Evolutionary conservation across 257 asterid genomes (phyloP).

Genomic region (Solanum pimpinellifolium): DNA sequence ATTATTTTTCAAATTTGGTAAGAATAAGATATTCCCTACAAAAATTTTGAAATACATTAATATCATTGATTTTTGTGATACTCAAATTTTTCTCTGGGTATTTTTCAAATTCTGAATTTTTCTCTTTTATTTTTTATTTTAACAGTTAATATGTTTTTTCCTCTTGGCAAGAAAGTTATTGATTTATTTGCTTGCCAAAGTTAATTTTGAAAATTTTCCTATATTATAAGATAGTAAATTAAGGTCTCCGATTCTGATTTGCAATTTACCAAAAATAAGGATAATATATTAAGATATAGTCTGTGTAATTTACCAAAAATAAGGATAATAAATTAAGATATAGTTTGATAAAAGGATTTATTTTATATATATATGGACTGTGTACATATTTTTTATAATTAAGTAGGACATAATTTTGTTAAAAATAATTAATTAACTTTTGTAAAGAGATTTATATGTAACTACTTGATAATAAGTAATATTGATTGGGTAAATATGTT

Average conservation of each 20-base stretch:
- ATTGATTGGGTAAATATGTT: not conserved
- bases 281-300: not conserved
- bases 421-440: not conserved
- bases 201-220: not conserved
- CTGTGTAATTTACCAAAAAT: not conserved
- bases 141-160: not conserved
- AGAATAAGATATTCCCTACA: not conserved
- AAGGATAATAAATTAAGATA: not conserved
- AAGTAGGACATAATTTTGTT: not conserved
- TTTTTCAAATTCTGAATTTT: not conserved
- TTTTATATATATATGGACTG: not conserved
- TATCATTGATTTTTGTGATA: not conserved
- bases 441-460: not conserved
- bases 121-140: not conserved
- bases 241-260: not conserved
- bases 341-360: not conserved
- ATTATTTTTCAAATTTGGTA: rapidly evolving
- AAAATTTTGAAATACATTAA: rapidly evolving
- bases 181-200: not conserved
- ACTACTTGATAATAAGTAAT: not conserved
- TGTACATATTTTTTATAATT: not conserved
- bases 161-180: not conserved
- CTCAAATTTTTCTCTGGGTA: not conserved
- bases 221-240: not conserved
- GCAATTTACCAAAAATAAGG: not conserved